Conservation (phyloP, 495 filamentous ascomycete genomes). For the Penicillium dipodomyicola region DNA sequence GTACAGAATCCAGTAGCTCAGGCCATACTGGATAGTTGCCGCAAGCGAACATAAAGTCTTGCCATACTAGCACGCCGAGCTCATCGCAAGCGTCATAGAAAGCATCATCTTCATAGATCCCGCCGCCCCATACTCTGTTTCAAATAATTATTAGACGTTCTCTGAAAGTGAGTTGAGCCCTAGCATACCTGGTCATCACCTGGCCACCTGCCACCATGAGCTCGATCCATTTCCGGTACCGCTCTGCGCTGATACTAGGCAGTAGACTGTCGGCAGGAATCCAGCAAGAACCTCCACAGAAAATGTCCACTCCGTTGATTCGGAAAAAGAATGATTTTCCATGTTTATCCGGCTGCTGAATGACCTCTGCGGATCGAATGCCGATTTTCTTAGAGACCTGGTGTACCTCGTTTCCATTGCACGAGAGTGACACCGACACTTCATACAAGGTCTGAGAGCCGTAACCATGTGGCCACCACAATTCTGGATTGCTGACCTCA, state of each 20-base stretch:
- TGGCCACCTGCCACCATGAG: constrained; percentile 68
- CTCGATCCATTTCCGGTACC: constrained; percentile 72
- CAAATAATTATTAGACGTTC: constrained; percentile 23
- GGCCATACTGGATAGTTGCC: constrained; percentile 80
- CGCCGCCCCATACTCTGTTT: constrained; percentile 69
- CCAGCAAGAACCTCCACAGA: constrained; percentile 85
- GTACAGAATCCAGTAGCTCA: constrained; percentile 63
- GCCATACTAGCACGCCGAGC: constrained; percentile 76
- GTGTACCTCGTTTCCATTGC: constrained; percentile 47
- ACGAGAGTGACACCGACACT: constrained; percentile 55
- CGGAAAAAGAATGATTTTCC: constrained; percentile 84
- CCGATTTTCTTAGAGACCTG: constrained; percentile 63
- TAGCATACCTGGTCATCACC: constrained; percentile 59
- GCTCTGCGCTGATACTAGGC: constrained; percentile 59
- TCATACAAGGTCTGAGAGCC: constrained; percentile 73
- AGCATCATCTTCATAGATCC: constrained; percentile 68
- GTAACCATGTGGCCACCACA: constrained; percentile 85
- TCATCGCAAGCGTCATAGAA: constrained; percentile 77
- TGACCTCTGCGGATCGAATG: constrained; percentile 65
- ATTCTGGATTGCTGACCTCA: constrained; percentile 56
- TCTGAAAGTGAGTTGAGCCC: background rate
- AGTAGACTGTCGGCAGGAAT: constrained; percentile 83
- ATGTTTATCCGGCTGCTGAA: constrained; percentile 65
- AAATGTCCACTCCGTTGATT: constrained; percentile 79
- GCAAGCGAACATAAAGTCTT: constrained; percentile 81